Evolutionary conservation across 805 yeast species (phyloP).

Genomic region (Grigorovia yakushimaensis): DNA sequence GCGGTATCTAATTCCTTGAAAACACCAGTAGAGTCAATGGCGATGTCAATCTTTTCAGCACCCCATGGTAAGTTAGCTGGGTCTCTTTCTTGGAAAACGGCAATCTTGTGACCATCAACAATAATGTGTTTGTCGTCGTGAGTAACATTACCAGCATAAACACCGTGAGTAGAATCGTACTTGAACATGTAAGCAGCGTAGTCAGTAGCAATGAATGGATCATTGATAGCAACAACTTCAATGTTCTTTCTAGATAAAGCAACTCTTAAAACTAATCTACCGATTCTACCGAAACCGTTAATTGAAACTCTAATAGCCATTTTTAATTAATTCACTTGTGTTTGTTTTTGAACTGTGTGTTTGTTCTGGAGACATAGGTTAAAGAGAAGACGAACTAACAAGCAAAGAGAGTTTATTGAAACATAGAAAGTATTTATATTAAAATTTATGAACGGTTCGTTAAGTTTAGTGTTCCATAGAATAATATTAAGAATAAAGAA

Average conservation of each 20-base stretch:
- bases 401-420: neutral
- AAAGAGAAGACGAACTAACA: neutral
- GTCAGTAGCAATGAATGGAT: constrained; percentile 58
- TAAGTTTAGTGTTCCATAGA: too few relatives aligned
- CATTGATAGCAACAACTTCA: constrained; percentile 57
- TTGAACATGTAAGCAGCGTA: constrained; percentile 70
- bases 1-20: constrained; percentile 57
- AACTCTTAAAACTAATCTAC: constrained; percentile 58
- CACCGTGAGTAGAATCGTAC: constrained; percentile 66
- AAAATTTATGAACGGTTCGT: too few relatives aligned
- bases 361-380: neutral
- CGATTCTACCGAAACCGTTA: constrained; percentile 69
- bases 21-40: constrained; percentile 65
- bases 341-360: neutral
- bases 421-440: neutral
- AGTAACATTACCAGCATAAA: constrained; percentile 48
- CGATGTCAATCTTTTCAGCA: constrained; percentile 48
- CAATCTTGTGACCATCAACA: constrained; percentile 42
- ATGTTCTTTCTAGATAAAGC: constrained; percentile 44
- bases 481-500: too few relatives aligned
- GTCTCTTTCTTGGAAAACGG: constrained; percentile 55
- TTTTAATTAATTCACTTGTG: constrained; percentile 5
- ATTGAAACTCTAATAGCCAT: constrained; percentile 41
- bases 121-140: constrained; percentile 42
- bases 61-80: constrained; percentile 65